Evolutionary conservation across 495 filamentous ascomycete species (phyloP).

Genomic region (Neurospora sublineolata): DNA sequence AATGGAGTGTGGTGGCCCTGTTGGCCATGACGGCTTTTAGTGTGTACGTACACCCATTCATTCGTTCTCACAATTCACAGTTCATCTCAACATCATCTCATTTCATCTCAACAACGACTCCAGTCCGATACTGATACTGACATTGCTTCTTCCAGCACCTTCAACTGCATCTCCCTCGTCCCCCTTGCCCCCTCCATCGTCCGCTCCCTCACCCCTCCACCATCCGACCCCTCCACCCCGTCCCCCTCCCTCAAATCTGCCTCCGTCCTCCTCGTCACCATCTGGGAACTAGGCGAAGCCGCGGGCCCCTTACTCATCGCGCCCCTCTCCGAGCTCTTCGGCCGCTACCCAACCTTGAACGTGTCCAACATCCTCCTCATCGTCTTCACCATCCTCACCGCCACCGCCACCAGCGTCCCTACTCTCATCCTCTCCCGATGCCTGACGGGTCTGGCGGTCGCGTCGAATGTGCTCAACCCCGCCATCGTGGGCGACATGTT

Average conservation of each 20-base stretch:
- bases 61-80: too few species aligned
- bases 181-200: constrained; percentile 41
- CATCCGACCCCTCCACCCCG: constrained; percentile 16
- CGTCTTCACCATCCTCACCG: constrained; percentile 30
- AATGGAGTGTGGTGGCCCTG: constrained; percentile 36
- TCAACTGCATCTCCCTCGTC: constrained; percentile 45
- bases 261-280: constrained; percentile 44
- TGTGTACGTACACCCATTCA: constrained; percentile 24
- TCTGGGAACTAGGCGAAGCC: constrained; percentile 47
- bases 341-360: constrained; percentile 44
- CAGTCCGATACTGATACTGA: neutral
- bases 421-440: constrained; percentile 38
- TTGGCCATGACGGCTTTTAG: constrained; percentile 43
- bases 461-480: constrained; percentile 44
- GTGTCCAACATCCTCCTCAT: constrained; percentile 41
- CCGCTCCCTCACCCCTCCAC: constrained; percentile 27
- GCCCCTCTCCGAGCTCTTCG: constrained; percentile 45
- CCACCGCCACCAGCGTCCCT: constrained; percentile 25
- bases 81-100: too few species aligned
- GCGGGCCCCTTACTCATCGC: constrained; percentile 49
- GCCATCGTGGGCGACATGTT: constrained; percentile 51
- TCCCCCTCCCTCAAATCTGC: constrained; percentile 18
- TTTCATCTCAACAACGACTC: too few species aligned
- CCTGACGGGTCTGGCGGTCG: constrained; percentile 41
- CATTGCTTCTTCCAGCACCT: constrained; percentile 24